Base-by-base conservation (phyloP, 1,284 basidiomycete species). In the Phenoliferia sp. region DNA sequence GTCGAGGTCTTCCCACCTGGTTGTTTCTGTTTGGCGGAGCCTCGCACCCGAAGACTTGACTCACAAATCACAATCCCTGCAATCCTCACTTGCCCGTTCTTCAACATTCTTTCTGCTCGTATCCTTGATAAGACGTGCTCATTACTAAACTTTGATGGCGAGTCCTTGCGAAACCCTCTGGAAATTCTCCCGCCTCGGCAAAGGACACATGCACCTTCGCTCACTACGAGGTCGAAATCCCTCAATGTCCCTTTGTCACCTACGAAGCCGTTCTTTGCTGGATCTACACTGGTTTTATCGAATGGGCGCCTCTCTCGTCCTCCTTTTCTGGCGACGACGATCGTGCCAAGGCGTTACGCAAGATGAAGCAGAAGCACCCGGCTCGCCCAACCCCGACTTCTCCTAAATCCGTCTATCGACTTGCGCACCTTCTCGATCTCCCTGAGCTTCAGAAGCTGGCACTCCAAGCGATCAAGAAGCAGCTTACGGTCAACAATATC, bases 351-450 rank as follows among this genome's bases (percentile, higher is more conserved):
- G 26, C 52, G 3, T 28, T 26, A n/a, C 52, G n/a, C 15, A 54
- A 15, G n/a, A 29, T 29, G 2, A 15, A 22, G 17, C 6, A 17
- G 52, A n/a, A 54, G 15, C 52, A 29, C 34, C 58, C 58, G 7
- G n/a, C 29, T 26, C 34, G 35, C 58, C 58, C 58, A 12, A 3
- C 17, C n/a, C 34, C 58, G 28, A 31, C 29, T 32, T 61, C 59
- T 29, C 59, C 59, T 44, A 60, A 60, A n/a, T 61, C 59, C 3
- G 15, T 60, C 7, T 60, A 32, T 32, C 59, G 59, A 15, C 59
- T 60, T 44, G n/a, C 59, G 7, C 59, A 61, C 59, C 28, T 61
- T 31, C 39, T 50, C 39, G 59, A 61, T 16, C 29, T 61, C 16
- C 39, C 36, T 19, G 15, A 28, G 7, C 39, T 50, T 19, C 26